These are phyloP conservation scores for Avena insularis DNA, from an alignment of 176 grass and related monocot species.

Conservation along the genomic window DNA sequence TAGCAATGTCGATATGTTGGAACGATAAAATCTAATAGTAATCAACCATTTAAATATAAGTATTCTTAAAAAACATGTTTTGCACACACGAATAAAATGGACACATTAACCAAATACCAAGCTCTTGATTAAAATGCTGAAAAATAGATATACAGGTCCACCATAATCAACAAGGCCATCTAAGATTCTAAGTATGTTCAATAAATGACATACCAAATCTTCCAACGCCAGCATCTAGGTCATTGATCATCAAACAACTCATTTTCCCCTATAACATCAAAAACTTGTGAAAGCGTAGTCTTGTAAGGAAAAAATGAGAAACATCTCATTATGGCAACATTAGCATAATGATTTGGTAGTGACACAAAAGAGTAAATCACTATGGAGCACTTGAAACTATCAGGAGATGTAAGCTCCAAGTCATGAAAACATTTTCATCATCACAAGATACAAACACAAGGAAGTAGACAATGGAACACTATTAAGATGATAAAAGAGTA, in stretches of 20 bases:
- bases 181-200: conserved; percentile 30
- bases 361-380: conserved; percentile 18
- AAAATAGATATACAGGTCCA: not conserved
- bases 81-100: conserved; percentile 13
- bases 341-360: not conserved
- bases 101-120: conserved; percentile 1
- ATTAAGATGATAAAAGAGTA: conserved; percentile 2
- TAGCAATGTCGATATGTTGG: conserved; percentile 1
- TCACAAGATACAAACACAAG: not conserved
- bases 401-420: not conserved
- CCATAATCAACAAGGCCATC: not conserved
- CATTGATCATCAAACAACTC: conserved; percentile 99
- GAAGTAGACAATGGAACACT: not conserved
- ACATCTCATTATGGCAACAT: conserved; percentile 17
- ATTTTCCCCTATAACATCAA: conserved; percentile 76
- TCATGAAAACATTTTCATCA: conserved; percentile 31
- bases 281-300: conserved; percentile 40
- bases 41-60: not conserved
- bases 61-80: not conserved
- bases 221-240: conserved; percentile 96
- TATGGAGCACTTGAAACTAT: not conserved
- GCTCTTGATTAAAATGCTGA: not conserved
- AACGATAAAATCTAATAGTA: conserved; percentile 22
- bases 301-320: conserved; percentile 26
- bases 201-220: conserved; percentile 80